Conservation (phyloP, 805 yeast genomes). For the Candida maltosa region DNA sequence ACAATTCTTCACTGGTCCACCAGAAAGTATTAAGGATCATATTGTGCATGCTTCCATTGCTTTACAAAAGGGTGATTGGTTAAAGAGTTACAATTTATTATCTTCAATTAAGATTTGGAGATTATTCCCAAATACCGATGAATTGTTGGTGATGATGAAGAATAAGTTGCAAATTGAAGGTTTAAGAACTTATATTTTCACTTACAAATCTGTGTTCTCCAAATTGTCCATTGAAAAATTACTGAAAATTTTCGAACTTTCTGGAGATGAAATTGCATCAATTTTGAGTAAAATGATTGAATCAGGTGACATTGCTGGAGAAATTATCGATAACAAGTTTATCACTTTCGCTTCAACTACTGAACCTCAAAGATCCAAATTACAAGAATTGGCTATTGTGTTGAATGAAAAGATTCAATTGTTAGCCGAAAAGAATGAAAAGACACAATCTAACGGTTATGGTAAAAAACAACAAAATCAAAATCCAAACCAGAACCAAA, state of each 20-base stretch:
- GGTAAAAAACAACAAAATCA: slow-evolving; percentile 35
- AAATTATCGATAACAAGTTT: slow-evolving; percentile 64
- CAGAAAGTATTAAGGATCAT: slow-evolving; percentile 92
- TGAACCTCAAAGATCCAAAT: slow-evolving; percentile 75
- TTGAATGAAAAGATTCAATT: slow-evolving; percentile 78
- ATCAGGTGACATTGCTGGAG: slow-evolving; percentile 72
- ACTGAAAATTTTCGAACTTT: slow-evolving; percentile 63
- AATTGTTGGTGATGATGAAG: slow-evolving; percentile 67
- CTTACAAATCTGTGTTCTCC: slow-evolving; percentile 72
- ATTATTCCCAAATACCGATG: slow-evolving; percentile 66
- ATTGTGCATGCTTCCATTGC: slow-evolving; percentile 89
- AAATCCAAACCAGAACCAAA: slow-evolving; percentile 37
- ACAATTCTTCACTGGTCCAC: slow-evolving; percentile 95
- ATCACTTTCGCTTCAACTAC: slow-evolving; percentile 63
- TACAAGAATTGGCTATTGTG: slow-evolving; percentile 83
- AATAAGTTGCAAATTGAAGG: slow-evolving; percentile 86
- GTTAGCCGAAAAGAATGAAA: slow-evolving; percentile 81
- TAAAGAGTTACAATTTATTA: slow-evolving; percentile 66
- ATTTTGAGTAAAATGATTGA: slow-evolving; percentile 74
- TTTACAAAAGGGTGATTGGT: slow-evolving; percentile 89
- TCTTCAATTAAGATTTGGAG: slow-evolving; percentile 83
- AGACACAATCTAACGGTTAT: slow-evolving; percentile 75
- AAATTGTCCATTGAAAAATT: slow-evolving; percentile 69
- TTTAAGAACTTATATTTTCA: slow-evolving; percentile 86
- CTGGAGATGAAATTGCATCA: slow-evolving; percentile 52